phyloP scores from a whole-genome alignment of 73 alveolate genomes.

The Effrenium voratum region DNA sequence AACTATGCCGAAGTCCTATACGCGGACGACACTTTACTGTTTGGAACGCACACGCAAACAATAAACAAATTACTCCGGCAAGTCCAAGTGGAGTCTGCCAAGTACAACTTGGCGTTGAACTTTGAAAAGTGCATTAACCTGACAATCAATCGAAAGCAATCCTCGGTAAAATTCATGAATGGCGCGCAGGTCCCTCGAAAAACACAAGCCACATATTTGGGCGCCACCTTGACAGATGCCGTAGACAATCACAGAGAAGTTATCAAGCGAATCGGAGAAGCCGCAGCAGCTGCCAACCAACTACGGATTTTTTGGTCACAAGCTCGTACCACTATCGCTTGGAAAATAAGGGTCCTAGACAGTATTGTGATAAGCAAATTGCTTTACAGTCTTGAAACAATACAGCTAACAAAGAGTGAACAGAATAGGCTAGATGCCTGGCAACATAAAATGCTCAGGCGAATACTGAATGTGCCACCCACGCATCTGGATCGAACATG shows the following conservation, averaged over 20 bases:
- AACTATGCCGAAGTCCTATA: neutral
- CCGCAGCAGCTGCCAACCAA: neutral
- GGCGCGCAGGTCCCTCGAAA: constrained; percentile 2
- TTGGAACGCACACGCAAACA: constrained; percentile 11
- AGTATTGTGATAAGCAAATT: neutral
- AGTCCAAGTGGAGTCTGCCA: neutral
- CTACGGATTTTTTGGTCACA: neutral
- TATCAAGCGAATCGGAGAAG: neutral
- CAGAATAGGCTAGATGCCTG: neutral
- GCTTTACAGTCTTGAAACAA: neutral
- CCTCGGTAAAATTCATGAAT: neutral
- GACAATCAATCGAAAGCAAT: neutral
- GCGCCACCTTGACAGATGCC: neutral
- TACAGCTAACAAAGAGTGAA: neutral
- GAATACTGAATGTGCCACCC: too few species aligned
- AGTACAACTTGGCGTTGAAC: constrained; percentile 3
- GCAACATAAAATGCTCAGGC: too few species aligned
- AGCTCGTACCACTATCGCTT: neutral
- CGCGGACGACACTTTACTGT: constrained; percentile 31
- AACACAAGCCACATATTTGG: neutral
- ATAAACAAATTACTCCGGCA: neutral
- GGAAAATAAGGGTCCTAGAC: constrained; percentile 10
- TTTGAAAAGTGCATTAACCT: constrained; percentile 17
- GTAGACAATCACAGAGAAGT: constrained; percentile 18
- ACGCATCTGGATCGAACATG: too few species aligned